Evolutionary conservation across 148 eudicot genomes (phyloP), one percentile per base, ranked within the genome.

Genomic region (Rheum nobile): DNA sequence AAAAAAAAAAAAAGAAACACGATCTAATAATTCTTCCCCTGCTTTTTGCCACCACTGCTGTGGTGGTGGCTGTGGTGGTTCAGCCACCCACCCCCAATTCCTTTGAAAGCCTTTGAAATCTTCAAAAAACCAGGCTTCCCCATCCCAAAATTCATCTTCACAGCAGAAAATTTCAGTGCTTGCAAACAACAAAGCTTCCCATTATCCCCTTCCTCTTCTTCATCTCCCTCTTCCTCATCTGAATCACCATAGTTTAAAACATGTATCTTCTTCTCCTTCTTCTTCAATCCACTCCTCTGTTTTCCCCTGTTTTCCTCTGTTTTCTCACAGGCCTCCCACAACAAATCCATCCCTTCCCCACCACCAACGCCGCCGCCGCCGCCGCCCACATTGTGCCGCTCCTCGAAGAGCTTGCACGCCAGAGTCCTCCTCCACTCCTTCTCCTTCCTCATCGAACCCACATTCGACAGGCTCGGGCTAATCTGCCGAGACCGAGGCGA

Each of bases 361-460:
- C 83, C 82, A 1, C 39, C 76, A 11, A 75, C 85, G 6, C 78
- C 83, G 35, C 82, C 82, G 4, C 72, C 79, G 0, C 84, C 84
- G 14, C 75, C 52, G 6, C 11, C 39, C 38, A 32, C 39, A 57
- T 85, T 85, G 80, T 90, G 84, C 35, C 92, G 42, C 52, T 96
- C 99, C 74, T 96, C 97, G n/a, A 92, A 92, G 3, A 96, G 79
- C 82, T 88, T 92, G 59, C 97, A 88, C 0, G 94, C 99, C 52
- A 96, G 75, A 1, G 99, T 92, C 70, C 91, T 81, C 50, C 86
- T 86, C 97, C 97, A 96, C 34, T 92, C 97, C 71, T 78, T 96
- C 46, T 90, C 97, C 73, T 75, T 88, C 76, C 89, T 91, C 89
- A 85, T 85, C 0, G 97, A 94, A 32, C 93, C 92, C 9, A 83